phyloP scores from a whole-genome alignment of 768 basidiomycete species.

The Strobilomyces confusus region DNA sequence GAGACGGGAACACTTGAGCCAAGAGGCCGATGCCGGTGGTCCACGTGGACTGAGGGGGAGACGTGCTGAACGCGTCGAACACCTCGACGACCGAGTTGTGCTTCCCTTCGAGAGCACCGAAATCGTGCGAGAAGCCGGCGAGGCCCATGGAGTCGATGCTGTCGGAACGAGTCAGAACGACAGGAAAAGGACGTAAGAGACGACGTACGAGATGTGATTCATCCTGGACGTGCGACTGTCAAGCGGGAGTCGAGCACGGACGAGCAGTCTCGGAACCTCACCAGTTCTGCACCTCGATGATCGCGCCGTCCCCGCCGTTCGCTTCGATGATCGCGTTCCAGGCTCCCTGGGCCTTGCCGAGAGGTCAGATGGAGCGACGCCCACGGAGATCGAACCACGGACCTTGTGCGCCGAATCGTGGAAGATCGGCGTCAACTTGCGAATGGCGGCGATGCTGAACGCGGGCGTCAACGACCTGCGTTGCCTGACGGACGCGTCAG shows the following conservation, averaged over 20 bases:
- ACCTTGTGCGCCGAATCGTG: constrained; percentile 29
- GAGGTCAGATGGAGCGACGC: not conserved
- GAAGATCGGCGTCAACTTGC: constrained; percentile 22
- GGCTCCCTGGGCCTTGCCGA: constrained; percentile 23
- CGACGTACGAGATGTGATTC: constrained; percentile 32
- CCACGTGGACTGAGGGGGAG: constrained; percentile 21
- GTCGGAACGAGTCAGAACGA: not conserved
- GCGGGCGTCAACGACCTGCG: constrained; percentile 27
- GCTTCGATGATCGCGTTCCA: constrained; percentile 30
- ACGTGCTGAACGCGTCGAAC: constrained; percentile 36
- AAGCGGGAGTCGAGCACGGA: not conserved
- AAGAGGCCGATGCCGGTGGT: constrained; percentile 35
- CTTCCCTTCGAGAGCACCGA: constrained; percentile 50
- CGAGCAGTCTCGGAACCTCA: not conserved
- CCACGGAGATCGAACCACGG: not conserved
- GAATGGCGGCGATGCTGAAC: constrained; percentile 24
- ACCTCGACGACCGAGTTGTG: constrained; percentile 36
- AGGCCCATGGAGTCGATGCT: constrained; percentile 59
- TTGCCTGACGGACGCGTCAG: constrained; percentile 12
- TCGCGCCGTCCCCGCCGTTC: constrained; percentile 10
- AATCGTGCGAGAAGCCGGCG: constrained; percentile 59
- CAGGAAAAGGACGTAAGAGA: not conserved
- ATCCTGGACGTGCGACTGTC: constrained; percentile 19
- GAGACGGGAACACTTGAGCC: constrained; percentile 33
- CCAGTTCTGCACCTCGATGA: constrained; percentile 40